Base-by-base conservation (phyloP, 2,329 filamentous ascomycete species). In the Niveomyces coronatus region DNA sequence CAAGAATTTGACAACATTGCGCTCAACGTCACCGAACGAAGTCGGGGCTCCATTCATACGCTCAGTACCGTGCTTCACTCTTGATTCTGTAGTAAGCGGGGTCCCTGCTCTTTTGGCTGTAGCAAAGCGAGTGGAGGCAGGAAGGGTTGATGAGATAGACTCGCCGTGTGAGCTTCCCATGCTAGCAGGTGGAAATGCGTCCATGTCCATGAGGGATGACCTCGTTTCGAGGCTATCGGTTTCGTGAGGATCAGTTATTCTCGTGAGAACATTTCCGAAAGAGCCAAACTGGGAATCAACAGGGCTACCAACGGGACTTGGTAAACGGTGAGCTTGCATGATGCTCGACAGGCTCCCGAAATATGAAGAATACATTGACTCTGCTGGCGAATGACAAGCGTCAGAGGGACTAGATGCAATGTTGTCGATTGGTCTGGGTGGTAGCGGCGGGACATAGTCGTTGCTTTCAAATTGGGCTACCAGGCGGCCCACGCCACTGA, bases 381-480 rank as follows among this genome's bases (percentile, higher is more conserved):
- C 51, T 20, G 48, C 42, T 10, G 52, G 46, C 40, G 42, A 46
- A 33, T 48, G 50, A 34, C 47, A 50, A 31, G 48, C 42, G 31
- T 45, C 47, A 11, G 52, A 44, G 31, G 54, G 43, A 36, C 47
- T 58, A 33, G 38, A 49, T 45, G 42, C 43, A 32, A 51, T 53
- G 26, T 49, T 53, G 22, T 17, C 14, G n/a, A 46, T 48, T 8
- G 57, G 56, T 38, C 61, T 52, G 6, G 58, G 53, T 32, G 59
- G 60, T 2, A 62, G 51, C 27, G 57, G 54, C 27, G 54, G 59
- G 27, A 52, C 52, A 47, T 53, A 57, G 32, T 48, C 54, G 39
- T 60, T 61, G 40, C 56, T 61, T 37, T 64, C 61, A 46, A 64
- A 64, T 35, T 62, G 61, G 34, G 61, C 58, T 40, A 63, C 56